Conservation (phyloP, 2,329 filamentous ascomycete genomes). For the Hirsutella minnesotensis region DNA sequence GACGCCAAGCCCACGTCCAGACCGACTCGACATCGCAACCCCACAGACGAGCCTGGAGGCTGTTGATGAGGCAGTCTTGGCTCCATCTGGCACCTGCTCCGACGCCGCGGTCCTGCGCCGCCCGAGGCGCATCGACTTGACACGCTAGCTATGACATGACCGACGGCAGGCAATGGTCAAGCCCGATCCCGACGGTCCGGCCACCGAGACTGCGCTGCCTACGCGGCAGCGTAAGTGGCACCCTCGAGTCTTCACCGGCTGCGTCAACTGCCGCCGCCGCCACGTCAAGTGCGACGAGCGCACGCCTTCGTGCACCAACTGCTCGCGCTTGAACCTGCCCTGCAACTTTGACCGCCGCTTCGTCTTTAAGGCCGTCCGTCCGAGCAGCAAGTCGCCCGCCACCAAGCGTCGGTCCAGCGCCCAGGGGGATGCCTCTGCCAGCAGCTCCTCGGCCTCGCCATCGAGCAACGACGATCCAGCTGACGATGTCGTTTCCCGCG, state of each 20-base stretch:
- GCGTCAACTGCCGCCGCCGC: conserved; percentile 25
- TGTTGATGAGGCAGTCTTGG: not conserved
- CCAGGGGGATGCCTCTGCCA: not conserved
- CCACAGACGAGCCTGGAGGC: not conserved
- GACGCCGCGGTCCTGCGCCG: not conserved
- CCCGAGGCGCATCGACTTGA: not conserved
- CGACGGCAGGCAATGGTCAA: conserved; percentile 5
- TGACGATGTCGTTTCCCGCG: too few species aligned
- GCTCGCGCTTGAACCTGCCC: conserved; percentile 14
- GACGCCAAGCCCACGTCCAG: too few species aligned
- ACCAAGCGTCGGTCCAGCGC: not conserved
- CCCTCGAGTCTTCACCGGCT: conserved; percentile 27
- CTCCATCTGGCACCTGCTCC: not conserved
- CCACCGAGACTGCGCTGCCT: conserved; percentile 1
- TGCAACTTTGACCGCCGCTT: conserved; percentile 10
- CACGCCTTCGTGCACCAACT: conserved; percentile 24
- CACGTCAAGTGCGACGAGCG: conserved; percentile 16
- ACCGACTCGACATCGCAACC: too few species aligned
- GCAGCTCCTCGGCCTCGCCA: not conserved
- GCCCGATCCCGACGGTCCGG: conserved; percentile 4
- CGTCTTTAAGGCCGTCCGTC: conserved; percentile 6
- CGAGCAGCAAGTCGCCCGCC: conserved; percentile 2
- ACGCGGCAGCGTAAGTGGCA: conserved; percentile 18
- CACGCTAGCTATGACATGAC: conserved; percentile 1
- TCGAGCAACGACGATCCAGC: not conserved